A percentile compares a stretch with the other conserved stretches of the same genome.
phyloP scores from a whole-genome alignment of 345 rosid species.

The Eutrema yunnanense region DNA sequence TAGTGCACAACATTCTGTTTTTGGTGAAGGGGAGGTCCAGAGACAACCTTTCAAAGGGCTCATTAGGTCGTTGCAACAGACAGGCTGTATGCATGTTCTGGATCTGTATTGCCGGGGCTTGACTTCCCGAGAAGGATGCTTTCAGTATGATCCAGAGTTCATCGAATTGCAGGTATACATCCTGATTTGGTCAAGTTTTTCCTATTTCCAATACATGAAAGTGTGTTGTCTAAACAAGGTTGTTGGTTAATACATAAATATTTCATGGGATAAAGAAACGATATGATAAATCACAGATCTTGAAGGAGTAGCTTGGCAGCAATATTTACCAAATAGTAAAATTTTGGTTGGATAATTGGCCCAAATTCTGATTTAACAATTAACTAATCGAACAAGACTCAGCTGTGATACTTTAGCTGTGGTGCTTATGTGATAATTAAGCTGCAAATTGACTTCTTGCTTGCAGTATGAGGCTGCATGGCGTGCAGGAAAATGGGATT shows the following conservation, averaged over 20 bases:
- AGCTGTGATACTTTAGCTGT: constrained; percentile 4
- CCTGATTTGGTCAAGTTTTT: not conserved
- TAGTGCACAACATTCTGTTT: constrained; percentile 30
- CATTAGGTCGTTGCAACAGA: constrained; percentile 86
- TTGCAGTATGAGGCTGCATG: constrained; percentile 97
- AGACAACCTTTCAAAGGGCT: constrained; percentile 83
- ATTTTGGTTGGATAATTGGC: not conserved
- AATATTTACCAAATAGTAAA: not conserved
- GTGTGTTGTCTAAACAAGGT: not conserved
- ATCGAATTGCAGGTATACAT: constrained; percentile 75
- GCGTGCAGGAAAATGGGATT: constrained; percentile 98
- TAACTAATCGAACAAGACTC: not conserved
- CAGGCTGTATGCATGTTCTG: constrained; percentile 82
- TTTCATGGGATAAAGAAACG: constrained; percentile 3
- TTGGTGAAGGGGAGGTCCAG: constrained; percentile 40
- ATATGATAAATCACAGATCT: constrained; percentile 3
- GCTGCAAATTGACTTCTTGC: constrained; percentile 20
- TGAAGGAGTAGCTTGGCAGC: constrained; percentile 1
- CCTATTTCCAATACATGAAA: not conserved
- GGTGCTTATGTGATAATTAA: constrained; percentile 5
- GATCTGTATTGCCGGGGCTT: constrained; percentile 86
- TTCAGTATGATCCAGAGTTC: constrained; percentile 73
- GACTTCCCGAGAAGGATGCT: constrained; percentile 59
- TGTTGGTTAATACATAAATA: not conserved
- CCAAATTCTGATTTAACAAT: not conserved